Evolutionary conservation across 192 early-diverging fungal species (phyloP).

Genomic region (Hyaloraphidium curvatum): DNA sequence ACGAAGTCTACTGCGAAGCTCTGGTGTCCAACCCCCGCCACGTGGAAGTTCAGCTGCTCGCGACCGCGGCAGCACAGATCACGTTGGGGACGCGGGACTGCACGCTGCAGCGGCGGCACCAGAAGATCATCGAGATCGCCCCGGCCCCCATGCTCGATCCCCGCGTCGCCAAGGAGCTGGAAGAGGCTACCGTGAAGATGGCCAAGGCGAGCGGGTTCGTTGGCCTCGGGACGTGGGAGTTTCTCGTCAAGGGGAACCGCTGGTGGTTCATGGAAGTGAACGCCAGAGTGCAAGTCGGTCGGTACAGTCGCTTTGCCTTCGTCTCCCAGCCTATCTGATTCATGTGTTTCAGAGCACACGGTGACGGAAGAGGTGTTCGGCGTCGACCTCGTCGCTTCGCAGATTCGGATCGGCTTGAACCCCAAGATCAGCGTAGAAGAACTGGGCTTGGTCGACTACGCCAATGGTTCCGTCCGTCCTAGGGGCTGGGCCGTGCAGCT

Average conservation of each 20-base stretch:
- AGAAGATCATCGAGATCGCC: constrained; percentile 92
- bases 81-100: constrained; percentile 72
- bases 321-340: background rate
- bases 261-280: constrained; percentile 3
- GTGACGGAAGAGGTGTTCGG: background rate
- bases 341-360: background rate
- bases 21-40: no score
- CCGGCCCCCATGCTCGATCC: constrained; percentile 31
- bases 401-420: background rate
- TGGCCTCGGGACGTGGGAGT: constrained; percentile 3
- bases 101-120: constrained; percentile 81
- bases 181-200: background rate
- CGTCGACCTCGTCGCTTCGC: background rate
- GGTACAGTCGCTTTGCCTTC: background rate
- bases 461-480: no score
- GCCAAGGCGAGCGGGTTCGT: background rate
- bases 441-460: constrained; percentile 2
- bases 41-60: no score
- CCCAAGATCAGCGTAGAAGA: background rate
- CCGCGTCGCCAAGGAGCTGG: background rate
- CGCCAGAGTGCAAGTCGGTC: constrained; percentile 2
- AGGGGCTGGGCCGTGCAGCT: background rate
- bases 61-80: no score
- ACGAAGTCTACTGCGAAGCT: constrained; percentile 4
- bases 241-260: background rate